Evolutionary conservation across 768 basidiomycete species (phyloP).

Genomic region (Mycena amicta): DNA sequence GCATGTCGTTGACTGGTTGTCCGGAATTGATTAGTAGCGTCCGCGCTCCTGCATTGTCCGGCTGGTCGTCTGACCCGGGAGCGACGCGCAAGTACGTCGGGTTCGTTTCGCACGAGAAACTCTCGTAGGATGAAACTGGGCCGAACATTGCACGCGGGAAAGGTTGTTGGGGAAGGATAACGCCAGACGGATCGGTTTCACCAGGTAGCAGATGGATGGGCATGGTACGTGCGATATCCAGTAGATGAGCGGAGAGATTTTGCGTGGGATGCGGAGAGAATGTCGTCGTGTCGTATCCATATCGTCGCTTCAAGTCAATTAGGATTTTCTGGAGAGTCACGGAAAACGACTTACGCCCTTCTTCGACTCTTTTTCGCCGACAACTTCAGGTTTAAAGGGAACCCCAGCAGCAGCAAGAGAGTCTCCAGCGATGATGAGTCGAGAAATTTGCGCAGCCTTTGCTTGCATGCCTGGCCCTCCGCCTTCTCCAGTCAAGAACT

Average conservation of each 20-base stretch:
- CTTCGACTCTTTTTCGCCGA: slow-evolving; percentile 41
- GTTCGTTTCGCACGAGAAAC: slow-evolving; percentile 84
- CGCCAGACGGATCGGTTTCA: slow-evolving; percentile 82
- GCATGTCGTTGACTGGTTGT: slow-evolving; percentile 93
- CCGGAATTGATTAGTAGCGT: slow-evolving; percentile 87
- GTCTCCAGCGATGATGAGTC: slow-evolving; percentile 89
- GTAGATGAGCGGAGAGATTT: slow-evolving; percentile 66
- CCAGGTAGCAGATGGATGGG: slow-evolving; percentile 91
- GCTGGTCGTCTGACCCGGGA: slow-evolving; percentile 39
- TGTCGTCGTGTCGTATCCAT: slow-evolving; percentile 62
- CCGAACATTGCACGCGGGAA: slow-evolving; percentile 93
- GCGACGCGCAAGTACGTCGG: slow-evolving; percentile 80
- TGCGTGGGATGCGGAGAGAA: slow-evolving; percentile 79
- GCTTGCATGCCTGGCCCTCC: slow-evolving; percentile 70
- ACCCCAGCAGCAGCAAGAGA: slow-evolving; percentile 62
- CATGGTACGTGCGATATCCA: slow-evolving; percentile 75
- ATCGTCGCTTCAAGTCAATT: slow-evolving; percentile 52
- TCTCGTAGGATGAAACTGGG: slow-evolving; percentile 53
- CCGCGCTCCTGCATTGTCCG: slow-evolving; percentile 35
- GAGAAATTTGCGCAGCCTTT: slow-evolving; percentile 71
- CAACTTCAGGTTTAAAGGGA: slow-evolving; percentile 34
- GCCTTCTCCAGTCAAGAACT: slow-evolving; percentile 84
- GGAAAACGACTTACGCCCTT: slow-evolving; percentile 52
- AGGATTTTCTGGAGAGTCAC: slow-evolving; percentile 4
- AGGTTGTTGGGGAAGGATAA: slow-evolving; percentile 90